phyloP scores from a whole-genome alignment of 805 yeast genomes.

The Starmerella potacharoeniae region DNA sequence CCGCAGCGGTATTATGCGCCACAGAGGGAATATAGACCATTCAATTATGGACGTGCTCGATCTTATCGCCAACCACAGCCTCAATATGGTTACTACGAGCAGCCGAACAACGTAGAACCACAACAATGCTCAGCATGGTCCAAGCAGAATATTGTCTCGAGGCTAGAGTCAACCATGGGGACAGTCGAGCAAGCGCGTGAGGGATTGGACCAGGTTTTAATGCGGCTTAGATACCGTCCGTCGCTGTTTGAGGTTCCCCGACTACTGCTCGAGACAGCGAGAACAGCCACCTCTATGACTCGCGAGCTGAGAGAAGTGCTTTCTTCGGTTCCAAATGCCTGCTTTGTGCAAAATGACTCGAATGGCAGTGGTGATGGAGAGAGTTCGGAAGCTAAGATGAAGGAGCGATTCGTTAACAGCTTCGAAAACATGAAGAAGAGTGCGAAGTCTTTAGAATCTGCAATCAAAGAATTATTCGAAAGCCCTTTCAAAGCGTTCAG shows the following conservation, averaged over 20 bases:
- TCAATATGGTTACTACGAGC: background rate
- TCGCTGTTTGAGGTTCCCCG: background rate
- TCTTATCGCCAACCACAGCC: background rate
- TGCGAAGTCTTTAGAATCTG: background rate
- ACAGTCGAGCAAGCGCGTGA: background rate
- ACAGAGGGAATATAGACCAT: background rate
- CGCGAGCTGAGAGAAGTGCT: background rate
- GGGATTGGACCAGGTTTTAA: background rate
- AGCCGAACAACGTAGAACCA: background rate
- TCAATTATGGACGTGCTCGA: background rate
- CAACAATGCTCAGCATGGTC: background rate
- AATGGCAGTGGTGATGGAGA: background rate
- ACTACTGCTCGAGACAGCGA: background rate
- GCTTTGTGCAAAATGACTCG: background rate
- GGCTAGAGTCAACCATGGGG: background rate
- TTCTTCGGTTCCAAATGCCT: background rate
- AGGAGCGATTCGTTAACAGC: background rate
- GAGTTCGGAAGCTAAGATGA: background rate
- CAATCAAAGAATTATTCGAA: background rate
- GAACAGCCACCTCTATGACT: background rate
- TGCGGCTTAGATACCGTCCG: background rate
- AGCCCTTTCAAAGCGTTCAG: slow-evolving; percentile 1
- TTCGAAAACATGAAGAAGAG: background rate
- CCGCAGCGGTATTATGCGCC: background rate
- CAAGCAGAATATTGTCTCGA: background rate